Base-by-base conservation (phyloP, 2,329 filamentous ascomycete genomes). In the Cercospora citrullina region DNA sequence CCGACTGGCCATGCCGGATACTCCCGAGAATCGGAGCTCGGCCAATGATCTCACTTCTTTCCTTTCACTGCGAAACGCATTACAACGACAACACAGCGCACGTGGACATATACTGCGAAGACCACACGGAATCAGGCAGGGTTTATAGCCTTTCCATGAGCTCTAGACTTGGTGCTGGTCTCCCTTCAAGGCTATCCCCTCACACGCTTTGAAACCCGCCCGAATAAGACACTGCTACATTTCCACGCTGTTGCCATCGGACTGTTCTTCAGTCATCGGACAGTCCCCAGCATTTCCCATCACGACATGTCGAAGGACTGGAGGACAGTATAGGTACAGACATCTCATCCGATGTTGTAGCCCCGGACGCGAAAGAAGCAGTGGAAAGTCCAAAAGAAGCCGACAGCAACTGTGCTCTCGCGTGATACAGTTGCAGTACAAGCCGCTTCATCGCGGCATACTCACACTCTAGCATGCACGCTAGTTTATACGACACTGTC, bases 41-140 rank as follows among this genome's bases (percentile, higher is more conserved):
- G 55, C 55, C 55, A 59, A 59, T 59, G 55, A 59, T 23, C 28
- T 59, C 30, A 59, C 55, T 36, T 31, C 55, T 36, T 28, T 26
- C 53, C 53, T 57, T 9, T 59, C 4, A 21, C n/a, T 6, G 28
- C 48, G 48, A 26, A 53, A 23, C 0, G 18, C 12, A 53, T 26
- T 48, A 23, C 21, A 48, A 28, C 48, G 23, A 55, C 21, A 26
- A 28, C 48, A 55, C 12, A 26, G n/a, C 48, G 21, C 12, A 14
- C 23, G 30, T 26, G 23, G 6, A 16, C 2, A 53, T 28, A 8
- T 9, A 10, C 48, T 55, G 18, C 16, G 5, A 14, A 55, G 12
- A 30, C 12, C 10, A 28, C 4, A 55, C n/a, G 12, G 12, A 16
- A n/a, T n/a, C 10, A 10, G 23, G 48, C 23, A 28, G 5, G 8